A percentile compares a stretch with the other conserved stretches of the same genome.
Conservation (phyloP, 441 rosid species). For the Aquilaria agallochum region DNA sequence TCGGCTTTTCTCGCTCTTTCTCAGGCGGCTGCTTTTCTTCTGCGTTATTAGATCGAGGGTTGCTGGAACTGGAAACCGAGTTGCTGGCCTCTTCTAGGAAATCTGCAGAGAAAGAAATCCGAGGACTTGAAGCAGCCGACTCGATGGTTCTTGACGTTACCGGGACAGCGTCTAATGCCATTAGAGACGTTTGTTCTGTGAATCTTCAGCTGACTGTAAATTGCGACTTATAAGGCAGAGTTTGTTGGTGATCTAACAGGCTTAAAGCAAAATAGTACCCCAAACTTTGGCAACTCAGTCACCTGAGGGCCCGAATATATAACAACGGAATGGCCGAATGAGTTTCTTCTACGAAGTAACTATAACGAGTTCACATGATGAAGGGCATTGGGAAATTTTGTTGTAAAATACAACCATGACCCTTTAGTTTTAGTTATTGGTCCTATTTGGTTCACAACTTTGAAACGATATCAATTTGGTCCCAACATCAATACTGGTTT, state of each 20-base stretch:
- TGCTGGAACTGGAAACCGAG: constrained; percentile 52
- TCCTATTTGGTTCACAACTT: too few species aligned
- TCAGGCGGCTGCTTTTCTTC: neutral
- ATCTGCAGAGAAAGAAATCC: constrained; percentile 85
- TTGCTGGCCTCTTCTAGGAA: constrained; percentile 55
- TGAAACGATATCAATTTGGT: too few species aligned
- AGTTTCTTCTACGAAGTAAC: too few species aligned
- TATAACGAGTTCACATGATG: too few species aligned
- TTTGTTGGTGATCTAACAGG: neutral
- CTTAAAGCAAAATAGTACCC: too few species aligned
- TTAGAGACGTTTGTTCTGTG: constrained; percentile 31
- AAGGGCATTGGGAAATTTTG: too few species aligned
- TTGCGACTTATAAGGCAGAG: constrained; percentile 18
- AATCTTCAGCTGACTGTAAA: constrained; percentile 22
- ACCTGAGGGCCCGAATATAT: too few species aligned
- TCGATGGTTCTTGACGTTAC: constrained; percentile 32
- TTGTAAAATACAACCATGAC: too few species aligned
- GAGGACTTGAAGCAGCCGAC: constrained; percentile 43
- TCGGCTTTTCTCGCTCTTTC: constrained; percentile 28
- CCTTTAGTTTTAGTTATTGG: too few species aligned
- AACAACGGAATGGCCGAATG: too few species aligned
- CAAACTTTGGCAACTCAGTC: too few species aligned
- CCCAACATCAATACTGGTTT: too few species aligned
- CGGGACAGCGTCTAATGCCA: constrained; percentile 50
- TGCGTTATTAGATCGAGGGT: constrained; percentile 32